phyloP scores from a whole-genome alignment of 192 early-diverging fungal species.

The Coemansia sp. region DNA sequence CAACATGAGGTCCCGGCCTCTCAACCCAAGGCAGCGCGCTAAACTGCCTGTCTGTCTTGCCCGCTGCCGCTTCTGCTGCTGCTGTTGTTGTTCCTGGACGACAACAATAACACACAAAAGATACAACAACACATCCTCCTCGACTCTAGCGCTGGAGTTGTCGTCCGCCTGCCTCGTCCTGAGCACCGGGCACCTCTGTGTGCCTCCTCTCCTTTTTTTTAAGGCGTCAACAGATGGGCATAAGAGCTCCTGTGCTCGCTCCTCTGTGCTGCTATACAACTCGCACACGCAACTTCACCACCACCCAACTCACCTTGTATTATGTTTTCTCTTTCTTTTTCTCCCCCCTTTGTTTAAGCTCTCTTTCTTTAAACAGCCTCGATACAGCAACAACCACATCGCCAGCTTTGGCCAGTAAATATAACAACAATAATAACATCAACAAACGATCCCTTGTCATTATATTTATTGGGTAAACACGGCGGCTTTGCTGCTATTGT shows the following conservation, averaged over 20 bases:
- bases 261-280: no score
- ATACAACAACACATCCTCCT: no score
- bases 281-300: no score
- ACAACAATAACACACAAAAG: not conserved
- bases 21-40: constrained; percentile 10
- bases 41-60: no score
- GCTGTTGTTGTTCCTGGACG: not conserved
- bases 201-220: not conserved
- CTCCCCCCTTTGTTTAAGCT: not conserved
- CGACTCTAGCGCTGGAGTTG: no score
- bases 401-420: constrained; percentile 1
- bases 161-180: constrained; percentile 4
- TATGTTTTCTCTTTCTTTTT: no score
- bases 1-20: not conserved
- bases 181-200: no score
- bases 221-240: not conserved
- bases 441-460: not conserved
- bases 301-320: no score
- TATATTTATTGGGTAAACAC: not conserved
- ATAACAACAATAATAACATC: not conserved
- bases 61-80: not conserved
- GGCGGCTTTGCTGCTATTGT: no score
- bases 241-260: no score
- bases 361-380: constrained; percentile 4
- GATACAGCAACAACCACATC: not conserved